Evolutionary conservation across 176 grass and related monocot species (phyloP), one percentile per base, ranked within the genome.

Genomic region (sorghum (Sorghum bicolor)): DNA sequence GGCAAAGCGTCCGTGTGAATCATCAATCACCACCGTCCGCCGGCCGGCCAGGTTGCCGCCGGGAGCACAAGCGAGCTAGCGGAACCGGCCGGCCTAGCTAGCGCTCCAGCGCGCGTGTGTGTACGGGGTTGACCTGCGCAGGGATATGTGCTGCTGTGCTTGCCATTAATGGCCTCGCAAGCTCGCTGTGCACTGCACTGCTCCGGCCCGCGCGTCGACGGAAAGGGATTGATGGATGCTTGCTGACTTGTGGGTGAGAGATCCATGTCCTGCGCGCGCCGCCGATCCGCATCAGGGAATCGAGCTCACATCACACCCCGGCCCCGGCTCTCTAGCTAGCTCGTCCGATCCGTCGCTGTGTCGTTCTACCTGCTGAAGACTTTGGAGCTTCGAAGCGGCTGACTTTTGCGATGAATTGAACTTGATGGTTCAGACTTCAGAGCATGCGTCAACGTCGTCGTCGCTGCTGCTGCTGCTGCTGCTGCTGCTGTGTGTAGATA

Each of bases 161-260:
- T 40, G 39, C 39, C 39, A 40, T 40, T 40, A 40, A 40, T 40
- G 39, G 39, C 39, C 39, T 40, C 39, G 39, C 39, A 40, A 10
- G 39, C 8, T 40, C 39, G 39, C 8, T 40, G 39, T 40, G 9
- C 9, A 10, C 9, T 2, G 39, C 39, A 5, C 0, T 10, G 39
- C 39, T 5, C 39, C 4, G 36, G 3, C 5, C 36, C 36, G 33
- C 39, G 39, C 39, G 39, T 40, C 39, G 39, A 10, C 64, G 52
- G 82, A 85, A 55, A 89, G 32, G 71, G 77, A 89, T 25, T 4
- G 81, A 64, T 39, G 3, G 74, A 41, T 15, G 40, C 52, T 11
- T 85, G 75, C 37, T 28, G 36, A 69, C 36, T 29, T 29, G 33
- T n/a, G 25, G 0, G 22, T 4, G 3, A 34, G 33, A 2, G 37